phyloP scores from a whole-genome alignment of 352 stramenopile genomes.

The Phytophthora syringae region DNA sequence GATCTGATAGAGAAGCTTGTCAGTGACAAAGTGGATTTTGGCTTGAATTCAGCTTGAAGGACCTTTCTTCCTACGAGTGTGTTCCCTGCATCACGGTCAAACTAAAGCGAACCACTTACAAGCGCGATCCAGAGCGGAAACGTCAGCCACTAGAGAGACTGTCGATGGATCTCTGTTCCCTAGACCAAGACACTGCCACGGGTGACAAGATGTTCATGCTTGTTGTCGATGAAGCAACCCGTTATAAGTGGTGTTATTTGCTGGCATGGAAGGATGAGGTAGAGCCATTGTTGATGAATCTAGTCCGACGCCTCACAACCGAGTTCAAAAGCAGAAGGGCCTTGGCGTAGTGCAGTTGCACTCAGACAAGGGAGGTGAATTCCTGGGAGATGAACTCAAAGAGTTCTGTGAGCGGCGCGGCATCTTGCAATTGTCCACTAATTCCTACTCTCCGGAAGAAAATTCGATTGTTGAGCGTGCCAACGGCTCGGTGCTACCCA shows the following conservation, averaged over 20 bases:
- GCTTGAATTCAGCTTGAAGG: background rate
- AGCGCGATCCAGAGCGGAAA: background rate
- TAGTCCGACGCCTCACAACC: background rate
- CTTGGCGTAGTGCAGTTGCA: background rate
- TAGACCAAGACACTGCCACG: background rate
- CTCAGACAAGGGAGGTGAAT: background rate
- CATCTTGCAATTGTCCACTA: background rate
- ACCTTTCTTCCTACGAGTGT: background rate
- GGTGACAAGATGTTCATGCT: background rate
- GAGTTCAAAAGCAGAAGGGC: background rate
- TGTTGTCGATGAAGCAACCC: background rate
- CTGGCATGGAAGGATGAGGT: background rate
- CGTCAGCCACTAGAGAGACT: background rate
- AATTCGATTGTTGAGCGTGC: background rate
- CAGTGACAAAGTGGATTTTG: background rate
- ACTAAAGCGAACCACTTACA: background rate
- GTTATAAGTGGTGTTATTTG: background rate
- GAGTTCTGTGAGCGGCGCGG: background rate
- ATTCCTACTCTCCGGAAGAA: too few species aligned
- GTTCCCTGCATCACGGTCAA: conserved; percentile 1
- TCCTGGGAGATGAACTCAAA: background rate
- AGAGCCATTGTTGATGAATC: background rate
- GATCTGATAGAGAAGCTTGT: background rate
- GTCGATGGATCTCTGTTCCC: background rate
- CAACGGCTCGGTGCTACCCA: background rate